Base-by-base conservation (phyloP, 2,329 filamentous ascomycete species). In the Fusarium euwallaceae region DNA sequence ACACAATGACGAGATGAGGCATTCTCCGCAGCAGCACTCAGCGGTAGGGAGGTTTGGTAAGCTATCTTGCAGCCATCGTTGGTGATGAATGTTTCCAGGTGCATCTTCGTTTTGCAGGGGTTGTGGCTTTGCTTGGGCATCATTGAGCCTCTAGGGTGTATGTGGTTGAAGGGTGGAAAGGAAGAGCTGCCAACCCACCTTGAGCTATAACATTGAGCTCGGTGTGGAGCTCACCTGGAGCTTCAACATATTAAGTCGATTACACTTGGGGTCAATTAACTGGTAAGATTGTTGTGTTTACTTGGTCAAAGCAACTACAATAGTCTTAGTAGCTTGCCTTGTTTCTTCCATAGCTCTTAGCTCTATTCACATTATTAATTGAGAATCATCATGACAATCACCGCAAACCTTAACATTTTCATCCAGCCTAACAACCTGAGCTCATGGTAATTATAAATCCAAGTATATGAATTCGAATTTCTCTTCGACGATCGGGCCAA, bases 1-100 rank as follows among this genome's bases (percentile, higher is more conserved):
- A 78, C 69, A 51, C 78, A 79, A 62, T 65, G 75, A 45, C 34
- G 37, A 37, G 62, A 37, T 64, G 62, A 34, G 59, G 36, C 17
- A 41, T 32, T 59, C 60, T 29, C 59, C 58, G 51, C 24, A 43
- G 53, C 20, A 67, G 60, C 64, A 29, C 62, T 56, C 24, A 79
- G 59, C 22, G 70, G 75, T 9, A 78, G 22, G 10, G 78, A 79
- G 11, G 78, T 71, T 53, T 77, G 70, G 12, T 78, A 79, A 16
- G 61, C 70, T 34, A 79, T 74, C 16, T 68, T 76, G 39, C 73
- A 79, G 29, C 76, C 78, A 65, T 79, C 78, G 41, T 77, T 79
- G 29, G 76, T 56, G 8, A 36, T 68, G 32, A 74, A 74, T 6
- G 43, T 66, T 2, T 78, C 70, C 27, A 70, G 66, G 34, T 76